phyloP scores from a whole-genome alignment of 148 eudicot genomes.

The Chenopodium quinoa region DNA sequence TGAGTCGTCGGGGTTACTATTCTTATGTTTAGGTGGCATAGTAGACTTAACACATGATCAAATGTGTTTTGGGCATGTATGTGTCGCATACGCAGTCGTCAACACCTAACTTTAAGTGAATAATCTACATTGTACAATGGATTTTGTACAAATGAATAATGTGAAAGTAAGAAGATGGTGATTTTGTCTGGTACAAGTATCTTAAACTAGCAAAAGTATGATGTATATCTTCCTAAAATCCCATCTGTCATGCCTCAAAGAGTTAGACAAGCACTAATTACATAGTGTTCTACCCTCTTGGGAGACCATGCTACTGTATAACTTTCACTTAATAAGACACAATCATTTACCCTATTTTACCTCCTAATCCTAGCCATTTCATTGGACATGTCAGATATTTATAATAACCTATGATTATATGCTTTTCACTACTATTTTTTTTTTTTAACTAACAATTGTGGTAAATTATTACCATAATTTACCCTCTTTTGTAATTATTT shows the following conservation, averaged over 20 bases:
- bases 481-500: no score
- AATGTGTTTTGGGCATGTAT: no score
- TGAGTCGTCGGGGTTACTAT: no score
- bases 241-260: slow-evolving; percentile 11
- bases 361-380: slow-evolving; percentile 20
- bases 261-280: slow-evolving; percentile 24
- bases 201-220: slow-evolving; percentile 11
- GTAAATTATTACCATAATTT: background rate
- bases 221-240: background rate
- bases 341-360: slow-evolving; percentile 22
- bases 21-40: no score
- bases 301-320: slow-evolving; percentile 24
- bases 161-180: slow-evolving; percentile 6
- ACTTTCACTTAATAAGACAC: slow-evolving; percentile 24
- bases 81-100: no score
- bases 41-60: no score
- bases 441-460: background rate
- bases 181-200: background rate
- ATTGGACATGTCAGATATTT: slow-evolving; percentile 5
- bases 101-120: no score
- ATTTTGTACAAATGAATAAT: background rate
- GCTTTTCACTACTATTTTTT: background rate
- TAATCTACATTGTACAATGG: no score
- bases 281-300: slow-evolving; percentile 14
- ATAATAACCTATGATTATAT: slow-evolving; percentile 2